Conservation (phyloP, 2,329 filamentous ascomycete species). For the Colletotrichum gigasporum region DNA sequence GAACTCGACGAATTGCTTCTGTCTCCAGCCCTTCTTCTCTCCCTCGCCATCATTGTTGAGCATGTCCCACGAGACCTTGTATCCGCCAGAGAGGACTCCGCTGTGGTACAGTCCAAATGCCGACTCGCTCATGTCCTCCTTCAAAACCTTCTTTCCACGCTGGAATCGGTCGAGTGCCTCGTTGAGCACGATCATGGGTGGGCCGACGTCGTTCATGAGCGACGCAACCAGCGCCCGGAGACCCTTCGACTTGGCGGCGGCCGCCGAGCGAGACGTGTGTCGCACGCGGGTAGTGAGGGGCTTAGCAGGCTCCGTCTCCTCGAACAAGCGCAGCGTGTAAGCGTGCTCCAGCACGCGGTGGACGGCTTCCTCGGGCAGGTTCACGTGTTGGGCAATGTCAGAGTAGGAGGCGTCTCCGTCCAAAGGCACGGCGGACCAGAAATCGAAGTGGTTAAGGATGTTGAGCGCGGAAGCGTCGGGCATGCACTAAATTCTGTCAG, state of each 20-base stretch:
- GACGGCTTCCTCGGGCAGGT: conserved; percentile 49
- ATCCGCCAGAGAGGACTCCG: conserved; percentile 40
- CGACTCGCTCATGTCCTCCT: conserved; percentile 45
- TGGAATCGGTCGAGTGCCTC: conserved; percentile 44
- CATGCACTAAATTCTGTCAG: conserved; percentile 51
- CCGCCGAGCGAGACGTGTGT: conserved; percentile 50
- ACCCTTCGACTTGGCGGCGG: conserved; percentile 43
- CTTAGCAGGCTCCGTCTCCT: conserved; percentile 32
- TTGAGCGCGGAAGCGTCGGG: conserved; percentile 56
- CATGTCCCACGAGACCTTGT: conserved; percentile 48
- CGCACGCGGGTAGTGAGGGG: conserved; percentile 37
- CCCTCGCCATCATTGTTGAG: conserved; percentile 52
- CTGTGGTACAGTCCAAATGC: conserved; percentile 48
- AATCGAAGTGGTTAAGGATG: conserved; percentile 61
- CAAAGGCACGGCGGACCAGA: conserved; percentile 60
- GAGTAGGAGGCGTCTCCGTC: conserved; percentile 53
- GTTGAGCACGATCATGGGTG: conserved; percentile 46
- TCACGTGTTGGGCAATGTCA: conserved; percentile 48
- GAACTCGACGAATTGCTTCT: conserved; percentile 49
- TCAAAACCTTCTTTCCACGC: conserved; percentile 41
- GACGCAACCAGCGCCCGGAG: conserved; percentile 48
- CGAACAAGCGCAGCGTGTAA: conserved; percentile 49
- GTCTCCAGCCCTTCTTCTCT: conserved; percentile 47
- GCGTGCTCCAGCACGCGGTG: conserved; percentile 49
- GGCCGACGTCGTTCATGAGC: conserved; percentile 47